Evolutionary conservation across 176 grass and related monocot genomes (phyloP).

Genomic region (Alloteropsis semialata): DNA sequence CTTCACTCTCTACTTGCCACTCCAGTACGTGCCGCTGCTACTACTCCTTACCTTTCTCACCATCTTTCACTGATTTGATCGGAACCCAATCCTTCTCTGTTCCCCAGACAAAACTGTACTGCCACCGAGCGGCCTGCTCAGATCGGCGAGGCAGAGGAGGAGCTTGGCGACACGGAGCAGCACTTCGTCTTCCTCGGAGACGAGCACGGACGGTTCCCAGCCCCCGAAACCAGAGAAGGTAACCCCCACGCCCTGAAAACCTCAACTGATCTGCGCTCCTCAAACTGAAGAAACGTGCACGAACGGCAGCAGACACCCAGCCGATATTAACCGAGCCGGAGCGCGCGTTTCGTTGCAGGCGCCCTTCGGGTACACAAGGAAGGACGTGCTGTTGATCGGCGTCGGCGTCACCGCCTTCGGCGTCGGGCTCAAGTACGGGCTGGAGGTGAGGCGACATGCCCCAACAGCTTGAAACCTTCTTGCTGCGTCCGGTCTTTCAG

Average conservation of each 20-base stretch:
- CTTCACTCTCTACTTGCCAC: neutral
- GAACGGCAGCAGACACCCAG: neutral
- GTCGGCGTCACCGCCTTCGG: conserved; percentile 65
- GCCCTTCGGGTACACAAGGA: conserved; percentile 86
- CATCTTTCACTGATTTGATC: neutral
- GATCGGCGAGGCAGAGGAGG: conserved; percentile 25
- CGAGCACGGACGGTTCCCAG: conserved; percentile 41
- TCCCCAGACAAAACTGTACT: neutral
- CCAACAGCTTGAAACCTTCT: neutral
- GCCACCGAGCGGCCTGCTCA: neutral
- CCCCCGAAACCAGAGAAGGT: conserved; percentile 61
- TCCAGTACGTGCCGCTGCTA: neutral
- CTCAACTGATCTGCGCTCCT: neutral
- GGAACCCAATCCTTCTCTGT: neutral
- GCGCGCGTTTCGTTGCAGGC: conserved; percentile 31
- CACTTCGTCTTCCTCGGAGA: conserved; percentile 36
- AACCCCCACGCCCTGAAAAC: neutral
- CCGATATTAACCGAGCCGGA: neutral
- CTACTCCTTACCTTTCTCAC: neutral
- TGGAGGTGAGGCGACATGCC: conserved; percentile 54
- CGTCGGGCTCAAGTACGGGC: conserved; percentile 67
- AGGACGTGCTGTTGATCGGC: conserved; percentile 95
- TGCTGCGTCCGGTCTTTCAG: neutral
- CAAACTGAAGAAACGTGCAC: neutral
- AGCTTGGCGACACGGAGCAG: conserved; percentile 32